Percentiles rank a stretch among this genome's conserved stretches.
phyloP scores from a whole-genome alignment of 2,329 filamentous ascomycete species.

The Diplodia intermedia region DNA sequence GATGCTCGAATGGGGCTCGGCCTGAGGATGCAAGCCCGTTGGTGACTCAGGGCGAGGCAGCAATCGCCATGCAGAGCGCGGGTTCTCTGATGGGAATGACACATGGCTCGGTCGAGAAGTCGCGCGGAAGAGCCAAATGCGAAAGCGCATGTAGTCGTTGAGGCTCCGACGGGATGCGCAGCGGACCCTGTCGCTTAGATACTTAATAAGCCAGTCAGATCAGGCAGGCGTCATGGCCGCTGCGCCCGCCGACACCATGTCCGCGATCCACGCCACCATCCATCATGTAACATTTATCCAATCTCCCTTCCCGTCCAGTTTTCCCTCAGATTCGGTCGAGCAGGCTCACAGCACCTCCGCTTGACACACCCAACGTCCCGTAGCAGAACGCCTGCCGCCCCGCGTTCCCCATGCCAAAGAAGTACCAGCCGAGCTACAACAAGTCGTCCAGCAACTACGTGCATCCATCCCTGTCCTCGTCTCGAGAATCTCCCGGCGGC shows the following conservation, averaged over 20 bases:
- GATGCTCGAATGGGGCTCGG: not conserved
- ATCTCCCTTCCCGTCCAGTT: not conserved
- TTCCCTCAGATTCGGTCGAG: not conserved
- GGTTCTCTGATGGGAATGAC: not conserved
- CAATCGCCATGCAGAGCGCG: not conserved
- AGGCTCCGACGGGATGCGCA: not conserved
- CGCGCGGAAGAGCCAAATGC: not conserved
- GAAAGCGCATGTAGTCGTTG: slow-evolving; percentile 1
- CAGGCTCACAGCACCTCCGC: not conserved
- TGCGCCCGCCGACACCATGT: not conserved
- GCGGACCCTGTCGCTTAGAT: slow-evolving; percentile 17
- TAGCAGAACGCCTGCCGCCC: not conserved
- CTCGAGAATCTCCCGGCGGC: slow-evolving; percentile 40
- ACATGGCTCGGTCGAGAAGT: not conserved
- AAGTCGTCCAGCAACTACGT: slow-evolving; percentile 51
- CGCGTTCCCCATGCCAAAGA: slow-evolving; percentile 54
- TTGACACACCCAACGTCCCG: not conserved
- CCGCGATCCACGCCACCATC: slow-evolving; percentile 16
- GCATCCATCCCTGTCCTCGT: slow-evolving; percentile 46
- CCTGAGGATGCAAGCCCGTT: not conserved
- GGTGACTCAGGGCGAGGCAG: not conserved
- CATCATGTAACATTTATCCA: slow-evolving; percentile 22
- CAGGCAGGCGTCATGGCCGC: slow-evolving; percentile 14
- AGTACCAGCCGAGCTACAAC: slow-evolving; percentile 50
- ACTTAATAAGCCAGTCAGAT: slow-evolving; percentile 8